phyloP scores from a whole-genome alignment of 495 filamentous ascomycete species.

The Neurospora sp. region DNA sequence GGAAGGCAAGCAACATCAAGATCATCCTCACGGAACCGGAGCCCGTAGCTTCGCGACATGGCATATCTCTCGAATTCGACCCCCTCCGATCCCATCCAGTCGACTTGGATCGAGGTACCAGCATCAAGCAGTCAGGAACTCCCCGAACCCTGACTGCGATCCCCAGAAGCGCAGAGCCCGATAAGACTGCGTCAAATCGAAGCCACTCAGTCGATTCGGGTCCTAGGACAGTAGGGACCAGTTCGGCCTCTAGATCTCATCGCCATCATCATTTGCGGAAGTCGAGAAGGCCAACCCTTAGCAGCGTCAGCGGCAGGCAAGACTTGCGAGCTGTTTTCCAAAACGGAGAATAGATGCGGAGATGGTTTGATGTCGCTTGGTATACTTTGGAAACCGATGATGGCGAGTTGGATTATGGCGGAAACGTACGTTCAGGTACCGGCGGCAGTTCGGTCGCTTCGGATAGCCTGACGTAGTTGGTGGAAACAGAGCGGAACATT shows the following conservation, averaged over 20 bases:
- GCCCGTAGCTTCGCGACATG: not conserved
- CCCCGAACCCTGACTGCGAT: not conserved
- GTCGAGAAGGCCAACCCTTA: not conserved
- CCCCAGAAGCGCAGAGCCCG: not conserved
- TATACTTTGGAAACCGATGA: not conserved
- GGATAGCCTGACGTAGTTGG: not conserved
- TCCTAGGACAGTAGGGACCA: not conserved
- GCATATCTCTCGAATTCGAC: not conserved
- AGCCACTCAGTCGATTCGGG: not conserved
- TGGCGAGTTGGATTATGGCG: not conserved
- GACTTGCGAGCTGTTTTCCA: not conserved
- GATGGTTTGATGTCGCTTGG: not conserved
- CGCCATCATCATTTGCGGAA: not conserved
- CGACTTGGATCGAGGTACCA: not conserved
- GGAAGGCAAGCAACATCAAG: not conserved
- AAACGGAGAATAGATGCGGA: not conserved
- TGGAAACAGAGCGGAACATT: not conserved
- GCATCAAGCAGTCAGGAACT: not conserved
- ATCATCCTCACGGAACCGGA: not conserved
- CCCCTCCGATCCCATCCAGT: not conserved
- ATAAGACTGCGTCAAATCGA: not conserved
- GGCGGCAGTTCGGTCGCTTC: not conserved
- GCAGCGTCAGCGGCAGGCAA: not conserved
- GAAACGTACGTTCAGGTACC: not conserved
- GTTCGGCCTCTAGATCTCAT: not conserved